Percentiles rank a stretch among this genome's conserved stretches.
These are phyloP conservation scores for Citrus cavaleriei DNA, from an alignment of 345 rosid genomes.

Conservation along the genomic window DNA sequence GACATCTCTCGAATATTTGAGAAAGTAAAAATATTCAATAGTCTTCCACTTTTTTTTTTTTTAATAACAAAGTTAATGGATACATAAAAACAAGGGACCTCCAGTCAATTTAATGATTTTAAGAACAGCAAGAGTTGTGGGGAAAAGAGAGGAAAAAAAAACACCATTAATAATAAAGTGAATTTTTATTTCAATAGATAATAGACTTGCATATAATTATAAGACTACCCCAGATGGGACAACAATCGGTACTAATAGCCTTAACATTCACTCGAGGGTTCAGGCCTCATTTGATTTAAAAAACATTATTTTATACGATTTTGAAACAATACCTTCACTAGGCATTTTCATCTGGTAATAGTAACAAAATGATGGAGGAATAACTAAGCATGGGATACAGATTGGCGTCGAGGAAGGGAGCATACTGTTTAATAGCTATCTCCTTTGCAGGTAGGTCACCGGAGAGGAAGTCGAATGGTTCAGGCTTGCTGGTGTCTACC, in stretches of 20 bases:
- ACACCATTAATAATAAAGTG: too few species aligned
- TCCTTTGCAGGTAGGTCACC: slow-evolving; percentile 55
- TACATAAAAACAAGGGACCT: too few species aligned
- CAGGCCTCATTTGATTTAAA: neutral
- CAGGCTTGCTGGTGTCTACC: slow-evolving; percentile 81
- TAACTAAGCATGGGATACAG: slow-evolving; percentile 88
- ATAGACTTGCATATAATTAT: neutral
- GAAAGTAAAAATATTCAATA: too few species aligned
- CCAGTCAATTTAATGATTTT: too few species aligned
- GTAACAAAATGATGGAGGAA: slow-evolving; percentile 71
- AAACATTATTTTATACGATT: neutral
- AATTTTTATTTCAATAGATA: neutral
- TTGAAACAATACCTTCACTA: neutral
- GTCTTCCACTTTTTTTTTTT: too few species aligned
- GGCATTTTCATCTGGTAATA: slow-evolving; percentile 34
- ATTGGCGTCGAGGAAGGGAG: slow-evolving; percentile 75
- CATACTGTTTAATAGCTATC: slow-evolving; percentile 54
- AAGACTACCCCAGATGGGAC: neutral
- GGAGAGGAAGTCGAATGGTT: slow-evolving; percentile 78
- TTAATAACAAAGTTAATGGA: too few species aligned
- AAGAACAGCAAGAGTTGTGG: too few species aligned
- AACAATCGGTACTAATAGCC: neutral
- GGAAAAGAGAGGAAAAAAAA: too few species aligned
- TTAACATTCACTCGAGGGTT: neutral
- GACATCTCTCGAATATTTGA: too few species aligned